Percentiles rank a stretch among this genome's conserved stretches.
Evolutionary conservation across 2,329 filamentous ascomycete species (phyloP).

Genomic region (Alternaria burnsii): DNA sequence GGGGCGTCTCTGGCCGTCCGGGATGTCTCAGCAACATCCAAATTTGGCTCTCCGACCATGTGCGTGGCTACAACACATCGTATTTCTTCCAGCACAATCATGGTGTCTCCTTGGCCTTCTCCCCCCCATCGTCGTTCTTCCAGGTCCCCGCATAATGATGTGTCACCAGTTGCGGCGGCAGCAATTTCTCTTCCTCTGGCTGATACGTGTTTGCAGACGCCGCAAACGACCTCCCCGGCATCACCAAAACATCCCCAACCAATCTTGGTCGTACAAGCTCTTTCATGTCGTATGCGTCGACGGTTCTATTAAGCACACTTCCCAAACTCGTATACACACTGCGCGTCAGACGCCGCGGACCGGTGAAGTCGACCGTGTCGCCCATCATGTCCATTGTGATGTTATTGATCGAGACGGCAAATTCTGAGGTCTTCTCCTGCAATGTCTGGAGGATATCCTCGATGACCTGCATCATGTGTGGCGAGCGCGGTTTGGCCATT

Average conservation of each 20-base stretch:
- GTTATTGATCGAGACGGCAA: constrained; percentile 24
- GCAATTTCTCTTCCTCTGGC: constrained; percentile 5
- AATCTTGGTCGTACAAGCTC: constrained; percentile 36
- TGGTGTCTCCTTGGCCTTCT: not conserved
- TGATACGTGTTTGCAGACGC: constrained; percentile 24
- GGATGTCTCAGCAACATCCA: too few relatives aligned
- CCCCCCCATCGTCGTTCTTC: constrained; percentile 31
- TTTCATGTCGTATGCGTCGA: constrained; percentile 28
- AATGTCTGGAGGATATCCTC: constrained; percentile 39
- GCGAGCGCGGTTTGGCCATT: constrained; percentile 33
- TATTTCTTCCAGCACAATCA: not conserved
- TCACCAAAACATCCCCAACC: constrained; percentile 39
- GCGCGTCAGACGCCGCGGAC: constrained; percentile 36
- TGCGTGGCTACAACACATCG: rapidly evolving
- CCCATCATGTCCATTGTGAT: constrained; percentile 32
- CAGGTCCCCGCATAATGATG: constrained; percentile 34
- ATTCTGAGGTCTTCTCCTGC: constrained; percentile 12
- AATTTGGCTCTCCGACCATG: rapidly evolving
- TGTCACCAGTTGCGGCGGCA: constrained; percentile 20
- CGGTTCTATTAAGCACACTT: constrained; percentile 15
- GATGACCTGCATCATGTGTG: constrained; percentile 39
- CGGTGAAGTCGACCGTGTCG: constrained; percentile 44
- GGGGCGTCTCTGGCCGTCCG: too few relatives aligned
- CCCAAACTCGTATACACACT: constrained; percentile 38
- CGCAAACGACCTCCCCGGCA: constrained; percentile 29